Evolutionary conservation across 108 stramenopile species (phyloP), one percentile per base, ranked within the genome.

Genomic region (Pseudonitzschia multiseries): DNA sequence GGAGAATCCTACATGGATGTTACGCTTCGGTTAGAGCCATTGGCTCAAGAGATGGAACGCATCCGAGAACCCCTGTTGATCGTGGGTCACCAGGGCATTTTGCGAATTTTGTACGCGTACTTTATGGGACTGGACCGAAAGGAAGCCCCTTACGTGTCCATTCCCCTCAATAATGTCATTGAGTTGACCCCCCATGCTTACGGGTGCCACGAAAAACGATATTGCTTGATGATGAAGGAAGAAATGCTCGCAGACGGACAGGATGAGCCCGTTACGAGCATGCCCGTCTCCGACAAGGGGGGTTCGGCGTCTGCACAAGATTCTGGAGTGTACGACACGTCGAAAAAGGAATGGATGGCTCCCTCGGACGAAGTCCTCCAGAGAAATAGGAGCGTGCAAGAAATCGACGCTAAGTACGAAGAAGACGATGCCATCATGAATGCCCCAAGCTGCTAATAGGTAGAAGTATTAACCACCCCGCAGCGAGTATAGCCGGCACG

Each of bases 1-100:
- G 92, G 98, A 8, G 99, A 99, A 86, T 93, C 90, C 9, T 99
- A 99, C 85, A 95, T 98, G 90, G 99, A 99, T 82, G 91, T 99
- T 41, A 98, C 97, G 20, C 79, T 94, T 69, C 85, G 99, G 32
- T 84, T 99, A 62, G 99, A 99, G 72, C 93, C 97, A 18, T 82
- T 99, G 70, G 96, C 98, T 48, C 91, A 97, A 69, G 98, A 99
- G 80, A 93, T 99, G 88, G 98, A 99, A 87, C 91, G 98, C 21
- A 97, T 96, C 28, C 79, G 96, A 26, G 98, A 96, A 71, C 99
- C 99, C 22, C 78, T 99, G 15, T 77, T 99, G 70, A 97, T 99
- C 71, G 84, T 99, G 43, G 98, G 81, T 57, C 96, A 97, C 75
- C 98, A 98, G 79, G 99, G 97, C 24, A 98, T 98, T 63, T 84